phyloP scores from a whole-genome alignment of 306 rosid species.

The Prunus dulcis region DNA sequence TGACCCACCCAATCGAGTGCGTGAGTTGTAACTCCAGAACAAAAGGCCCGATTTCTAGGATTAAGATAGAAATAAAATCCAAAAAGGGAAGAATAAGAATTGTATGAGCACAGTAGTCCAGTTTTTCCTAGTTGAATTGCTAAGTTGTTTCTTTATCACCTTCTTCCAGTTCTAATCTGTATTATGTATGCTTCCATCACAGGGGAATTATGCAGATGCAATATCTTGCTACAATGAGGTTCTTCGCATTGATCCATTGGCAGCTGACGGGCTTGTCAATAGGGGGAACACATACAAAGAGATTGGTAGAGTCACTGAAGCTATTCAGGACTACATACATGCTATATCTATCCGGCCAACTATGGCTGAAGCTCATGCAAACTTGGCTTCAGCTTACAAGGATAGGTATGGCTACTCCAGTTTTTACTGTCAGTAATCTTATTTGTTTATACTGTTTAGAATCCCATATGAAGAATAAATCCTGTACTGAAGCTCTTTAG shows the following conservation, averaged over 20 bases:
- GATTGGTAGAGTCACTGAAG: slow-evolving; percentile 95
- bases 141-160: not conserved
- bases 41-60: not conserved
- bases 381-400: slow-evolving; percentile 96
- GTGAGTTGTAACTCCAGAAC: not conserved
- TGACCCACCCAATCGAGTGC: not conserved
- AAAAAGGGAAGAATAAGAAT: not conserved
- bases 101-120: not conserved
- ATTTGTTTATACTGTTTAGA: not conserved
- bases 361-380: slow-evolving; percentile 99
- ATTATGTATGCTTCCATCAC: slow-evolving; percentile 7
- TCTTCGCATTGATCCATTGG: slow-evolving; percentile 96
- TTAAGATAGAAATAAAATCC: not conserved
- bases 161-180: slow-evolving; percentile 1
- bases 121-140: not conserved
- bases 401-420: slow-evolving; percentile 57
- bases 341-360: slow-evolving; percentile 81
- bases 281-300: slow-evolving; percentile 98
- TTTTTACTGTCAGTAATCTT: not conserved
- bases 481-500: not conserved
- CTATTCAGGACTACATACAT: slow-evolving; percentile 80
- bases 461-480: not conserved
- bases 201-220: slow-evolving; percentile 98
- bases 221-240: slow-evolving; percentile 97
- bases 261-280: slow-evolving; percentile 98